Evolutionary conservation across 2,329 filamentous ascomycete genomes (phyloP), one percentile per base, ranked within the genome.

Genomic region (Aspergillus fischeri): DNA sequence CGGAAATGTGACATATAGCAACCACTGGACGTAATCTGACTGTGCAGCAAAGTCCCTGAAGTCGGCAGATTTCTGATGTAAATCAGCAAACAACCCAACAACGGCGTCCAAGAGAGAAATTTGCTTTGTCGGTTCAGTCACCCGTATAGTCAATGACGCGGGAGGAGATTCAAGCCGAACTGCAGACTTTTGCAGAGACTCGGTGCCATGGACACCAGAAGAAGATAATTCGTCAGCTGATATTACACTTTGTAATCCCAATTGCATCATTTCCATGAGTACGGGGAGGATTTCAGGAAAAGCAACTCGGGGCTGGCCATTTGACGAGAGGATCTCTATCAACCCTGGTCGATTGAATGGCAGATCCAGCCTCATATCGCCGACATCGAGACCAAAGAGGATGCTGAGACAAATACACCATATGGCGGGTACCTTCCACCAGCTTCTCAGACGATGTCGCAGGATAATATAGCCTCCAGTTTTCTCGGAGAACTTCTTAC

Each of bases 331-430:
- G 1, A 87, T 81, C 49, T 92, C 86, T 4, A 92, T 74, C 1
- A 99, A 80, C 58, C 83, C 88, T 63, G 85, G 87, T 20, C 90
- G 81, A 63, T 93, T 88, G 65, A 96, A 89, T 27, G 86, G 81
- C 62, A 84, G 82, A 52, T 90, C 85, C 64, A 92, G 84, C 66
- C 92, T 84, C 64, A 92, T 83, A 51, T 84, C 84, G 2, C 86
- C 86, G 49, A 95, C 84, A 67, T 97, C 92, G 45, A 86, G 82
- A 0, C 90, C 92, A 68, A 99, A 96, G 2, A 99, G 75, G 24
- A 97, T 89, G 53, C 90, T 87, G 73, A 99, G 90, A 68, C 90
- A 92, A 47, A 94, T 87, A 0, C 88, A 86, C 94, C 94, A 97
- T 27, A 97, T 75, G 0, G 86, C 85, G 2, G 92, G 85, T 17